Evolutionary conservation across 2,329 filamentous ascomycete genomes (phyloP).

Genomic region (Paecilomyces niveus): DNA sequence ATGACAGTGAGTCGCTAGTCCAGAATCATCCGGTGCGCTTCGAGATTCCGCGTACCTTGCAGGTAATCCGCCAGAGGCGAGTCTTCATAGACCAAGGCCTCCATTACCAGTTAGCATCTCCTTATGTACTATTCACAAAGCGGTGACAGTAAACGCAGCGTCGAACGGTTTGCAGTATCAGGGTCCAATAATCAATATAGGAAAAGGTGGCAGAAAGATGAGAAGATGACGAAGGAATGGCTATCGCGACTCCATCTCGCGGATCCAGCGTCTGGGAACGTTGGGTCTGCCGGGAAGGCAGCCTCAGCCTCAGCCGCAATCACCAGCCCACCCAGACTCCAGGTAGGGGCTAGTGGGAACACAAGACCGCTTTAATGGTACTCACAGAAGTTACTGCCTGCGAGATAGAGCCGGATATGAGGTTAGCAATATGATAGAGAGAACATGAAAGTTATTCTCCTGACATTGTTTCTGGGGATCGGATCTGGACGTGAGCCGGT

Average conservation of each 20-base stretch:
- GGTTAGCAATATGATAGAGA: background rate
- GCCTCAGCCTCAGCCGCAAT: background rate
- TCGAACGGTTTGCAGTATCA: background rate
- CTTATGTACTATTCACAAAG: conserved; percentile 9
- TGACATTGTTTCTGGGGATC: background rate
- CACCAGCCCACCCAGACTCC: background rate
- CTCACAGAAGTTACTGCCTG: background rate
- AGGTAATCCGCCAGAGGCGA: conserved; percentile 84
- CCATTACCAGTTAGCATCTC: conserved; percentile 53
- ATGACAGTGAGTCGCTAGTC: conserved; percentile 5
- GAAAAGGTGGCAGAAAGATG: background rate
- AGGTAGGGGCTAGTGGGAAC: background rate
- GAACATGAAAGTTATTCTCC: background rate
- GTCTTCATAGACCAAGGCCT: conserved; percentile 78
- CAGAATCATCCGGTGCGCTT: conserved; percentile 4
- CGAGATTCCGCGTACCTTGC: conserved; percentile 56
- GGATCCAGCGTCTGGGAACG: background rate
- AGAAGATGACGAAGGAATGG: background rate
- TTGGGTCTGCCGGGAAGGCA: background rate
- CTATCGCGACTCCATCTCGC: conserved; percentile 3
- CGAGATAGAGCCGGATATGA: background rate
- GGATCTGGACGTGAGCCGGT: background rate
- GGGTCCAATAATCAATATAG: background rate
- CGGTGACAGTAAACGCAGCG: background rate
- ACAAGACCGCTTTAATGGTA: background rate